phyloP scores from a whole-genome alignment of 352 stramenopile species.

The Globisporangium splendens region DNA sequence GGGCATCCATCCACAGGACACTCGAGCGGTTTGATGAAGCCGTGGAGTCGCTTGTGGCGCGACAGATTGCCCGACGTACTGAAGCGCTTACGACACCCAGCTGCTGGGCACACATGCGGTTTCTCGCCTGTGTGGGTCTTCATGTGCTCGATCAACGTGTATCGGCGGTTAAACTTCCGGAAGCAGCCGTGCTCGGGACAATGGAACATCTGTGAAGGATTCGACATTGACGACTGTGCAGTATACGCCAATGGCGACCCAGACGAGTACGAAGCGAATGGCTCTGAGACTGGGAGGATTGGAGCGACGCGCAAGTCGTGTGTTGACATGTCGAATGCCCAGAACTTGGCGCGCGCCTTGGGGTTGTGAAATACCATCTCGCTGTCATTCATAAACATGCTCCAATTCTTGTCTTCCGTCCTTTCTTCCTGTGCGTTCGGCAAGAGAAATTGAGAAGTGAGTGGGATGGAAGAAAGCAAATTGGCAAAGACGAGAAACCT shows the following conservation, averaged over 20 bases:
- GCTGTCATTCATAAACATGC: conserved; percentile 1
- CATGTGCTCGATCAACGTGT: conserved; percentile 46
- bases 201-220: too few relatives aligned
- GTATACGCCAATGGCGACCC: too few relatives aligned
- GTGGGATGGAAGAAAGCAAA: too few relatives aligned
- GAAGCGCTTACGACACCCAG: conserved; percentile 43
- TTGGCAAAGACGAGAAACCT: too few relatives aligned
- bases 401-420: too few relatives aligned
- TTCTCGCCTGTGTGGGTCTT: conserved; percentile 58
- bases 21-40: conserved; percentile 33
- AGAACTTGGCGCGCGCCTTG: conserved; percentile 3
- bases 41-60: conserved; percentile 51
- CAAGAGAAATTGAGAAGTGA: too few relatives aligned
- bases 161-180: conserved; percentile 36
- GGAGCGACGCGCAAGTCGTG: conserved; percentile 2
- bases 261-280: too few relatives aligned
- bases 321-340: conserved; percentile 2
- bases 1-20: conserved; percentile 32
- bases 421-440: too few relatives aligned
- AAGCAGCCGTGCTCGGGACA: conserved; percentile 1
- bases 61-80: conserved; percentile 54
- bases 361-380: neutral
- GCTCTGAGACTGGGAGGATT: neutral
- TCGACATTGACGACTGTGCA: too few relatives aligned
- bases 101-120: conserved; percentile 37